Percentiles rank a stretch among this genome's conserved stretches.
phyloP scores from a whole-genome alignment of 1,139 yeast genomes.

The Pneumocystis sp. region DNA sequence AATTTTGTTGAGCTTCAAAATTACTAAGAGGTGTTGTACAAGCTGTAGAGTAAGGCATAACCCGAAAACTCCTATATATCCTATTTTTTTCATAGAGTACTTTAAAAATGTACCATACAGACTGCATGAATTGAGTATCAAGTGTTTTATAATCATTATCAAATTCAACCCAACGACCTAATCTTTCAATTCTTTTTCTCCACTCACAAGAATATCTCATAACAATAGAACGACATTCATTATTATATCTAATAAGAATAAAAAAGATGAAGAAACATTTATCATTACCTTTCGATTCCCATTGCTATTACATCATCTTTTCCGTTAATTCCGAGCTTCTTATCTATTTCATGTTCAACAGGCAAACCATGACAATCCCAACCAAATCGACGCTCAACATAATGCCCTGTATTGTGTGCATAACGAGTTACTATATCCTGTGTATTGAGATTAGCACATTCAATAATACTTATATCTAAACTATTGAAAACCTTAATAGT shows the following conservation, averaged over 20 bases:
- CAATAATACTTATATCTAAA: not conserved
- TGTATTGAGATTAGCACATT: not conserved
- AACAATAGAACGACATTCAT: conserved; percentile 88
- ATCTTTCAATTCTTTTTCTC: conserved; percentile 79
- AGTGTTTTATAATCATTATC: conserved; percentile 96
- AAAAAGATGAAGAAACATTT: not conserved
- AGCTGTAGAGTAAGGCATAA: conserved; percentile 98
- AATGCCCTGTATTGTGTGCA: conserved; percentile 93
- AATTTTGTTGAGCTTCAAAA: conserved; percentile 96
- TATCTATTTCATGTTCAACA: conserved; percentile 95
- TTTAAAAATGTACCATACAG: conserved; percentile 98
- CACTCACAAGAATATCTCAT: conserved; percentile 95
- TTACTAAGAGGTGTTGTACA: conserved; percentile 92
- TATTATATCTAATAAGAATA: conserved; percentile 47
- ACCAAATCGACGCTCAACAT: conserved; percentile 93
- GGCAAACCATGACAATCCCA: conserved; percentile 99
- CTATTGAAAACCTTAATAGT: not conserved
- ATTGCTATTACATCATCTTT: conserved; percentile 85
- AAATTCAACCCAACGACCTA: conserved; percentile 98
- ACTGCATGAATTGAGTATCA: conserved; percentile 92
- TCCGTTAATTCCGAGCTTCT: conserved; percentile 82
- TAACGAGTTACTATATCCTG: conserved; percentile 88
- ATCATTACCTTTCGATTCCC: conserved; percentile 32
- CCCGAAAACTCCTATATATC: conserved; percentile 88
- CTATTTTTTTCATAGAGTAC: conserved; percentile 68